Base-by-base conservation (phyloP, 768 basidiomycete genomes). In the Podaxis pistillaris region DNA sequence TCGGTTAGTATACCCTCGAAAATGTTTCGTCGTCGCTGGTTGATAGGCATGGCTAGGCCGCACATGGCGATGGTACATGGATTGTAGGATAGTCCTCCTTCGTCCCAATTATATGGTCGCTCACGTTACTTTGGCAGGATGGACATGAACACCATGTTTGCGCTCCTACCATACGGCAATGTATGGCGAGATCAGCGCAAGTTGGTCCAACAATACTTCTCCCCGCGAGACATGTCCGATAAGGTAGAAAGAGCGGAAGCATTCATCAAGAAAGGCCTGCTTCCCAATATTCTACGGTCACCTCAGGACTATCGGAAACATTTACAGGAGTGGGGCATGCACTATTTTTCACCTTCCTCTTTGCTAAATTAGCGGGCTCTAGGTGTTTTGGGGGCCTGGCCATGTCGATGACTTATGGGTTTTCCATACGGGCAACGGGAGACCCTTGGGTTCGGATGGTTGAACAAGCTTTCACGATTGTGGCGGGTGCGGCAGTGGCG, bases 131-230 rank as follows among this genome's bases (percentile, higher is more conserved):
- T 19, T 22, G 47, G 11, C 8, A 50, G 47, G 22, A 26, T 50
- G 11, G 24, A 50, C 49, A 12, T 50, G 49, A 50, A 50, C 49
- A 22, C 19, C 49, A 50, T 50, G 49, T 50, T 50, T 28, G 26
- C 26, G 9, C 26, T 50, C 11, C 28, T 56, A 9, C 55, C 40
- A 4, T 63, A 63, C 13, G 51, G 51, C 36, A 9, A 19, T 6
- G 50, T 38, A n/a, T 63, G 62, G 62, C 47, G 50, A 40, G 55
- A 41, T 41, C 62, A 63, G 19, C 62, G 62, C n/a, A 55, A 54
- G 38, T 17, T 63, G 9, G 56, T 63, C 33, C 26, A 44, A 19
- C 54, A 54, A 24, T 50, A 26, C 36, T 57, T 63, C 55, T 57
- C 44, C 4, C 44, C 54, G 1, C 53, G 41, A 41, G 54, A 63